Conservation (phyloP, 2,329 filamentous ascomycete species). For the Cadophora luteo-olivacea region DNA sequence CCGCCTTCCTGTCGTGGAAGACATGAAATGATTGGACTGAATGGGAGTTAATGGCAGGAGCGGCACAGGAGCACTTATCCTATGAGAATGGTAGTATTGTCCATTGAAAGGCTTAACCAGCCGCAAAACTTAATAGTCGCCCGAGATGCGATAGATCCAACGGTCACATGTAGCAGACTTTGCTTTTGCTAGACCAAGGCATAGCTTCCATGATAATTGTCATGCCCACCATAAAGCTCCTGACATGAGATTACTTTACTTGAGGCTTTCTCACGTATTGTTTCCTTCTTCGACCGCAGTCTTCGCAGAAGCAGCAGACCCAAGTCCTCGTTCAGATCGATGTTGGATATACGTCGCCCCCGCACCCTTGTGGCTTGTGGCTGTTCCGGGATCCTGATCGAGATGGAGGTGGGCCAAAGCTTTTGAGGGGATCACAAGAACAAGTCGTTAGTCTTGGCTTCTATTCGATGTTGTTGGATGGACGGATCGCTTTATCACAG, state of each 20-base stretch:
- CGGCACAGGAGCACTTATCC: background rate
- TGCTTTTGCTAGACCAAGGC: background rate
- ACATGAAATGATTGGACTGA: background rate
- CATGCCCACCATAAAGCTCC: background rate
- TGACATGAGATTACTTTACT: background rate
- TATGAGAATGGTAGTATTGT: background rate
- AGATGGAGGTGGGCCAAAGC: slow-evolving; percentile 1
- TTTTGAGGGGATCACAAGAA: slow-evolving; percentile 12
- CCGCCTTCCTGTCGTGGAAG: background rate
- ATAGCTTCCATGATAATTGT: background rate
- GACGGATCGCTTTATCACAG: background rate
- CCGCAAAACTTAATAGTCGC: background rate
- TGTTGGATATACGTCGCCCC: background rate
- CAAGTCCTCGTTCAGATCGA: background rate
- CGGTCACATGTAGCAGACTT: background rate
- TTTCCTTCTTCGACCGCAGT: background rate
- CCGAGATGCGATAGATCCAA: background rate
- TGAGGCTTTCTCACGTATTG: background rate
- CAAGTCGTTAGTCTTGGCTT: background rate
- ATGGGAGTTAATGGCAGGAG: slow-evolving; percentile 1
- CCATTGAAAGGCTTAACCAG: background rate
- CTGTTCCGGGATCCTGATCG: slow-evolving; percentile 1
- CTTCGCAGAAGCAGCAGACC: background rate
- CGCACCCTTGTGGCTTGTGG: background rate
- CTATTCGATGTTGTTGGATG: background rate